Evolutionary conservation across 768 basidiomycete species (phyloP), one percentile per base, ranked within the genome.

Genomic region (Psilocybe tampanensis): DNA sequence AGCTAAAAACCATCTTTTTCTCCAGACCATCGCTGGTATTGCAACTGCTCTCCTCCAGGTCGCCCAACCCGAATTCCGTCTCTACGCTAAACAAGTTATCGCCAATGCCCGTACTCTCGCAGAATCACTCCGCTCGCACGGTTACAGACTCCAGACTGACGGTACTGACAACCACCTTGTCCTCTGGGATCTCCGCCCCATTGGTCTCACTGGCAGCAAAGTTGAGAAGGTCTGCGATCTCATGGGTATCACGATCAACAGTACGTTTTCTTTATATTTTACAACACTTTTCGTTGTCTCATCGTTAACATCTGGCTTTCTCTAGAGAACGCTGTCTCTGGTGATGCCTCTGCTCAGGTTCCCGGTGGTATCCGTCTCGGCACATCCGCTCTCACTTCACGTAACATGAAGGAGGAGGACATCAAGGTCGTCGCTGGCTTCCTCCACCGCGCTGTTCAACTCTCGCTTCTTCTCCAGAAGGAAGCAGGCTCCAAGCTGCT

Each of bases 81-180:
- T 78, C 18, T 98, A 98, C 72, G 97, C 97, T 44, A 89, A 92
- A 71, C 94, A 97, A 75, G 95, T 99, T 69, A 89, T 98, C 62
- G 75, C 83, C 58, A 98, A 98, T 72, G 92, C 95, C 1, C 79
- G 76, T 58, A 81, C 92, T 32, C 84, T 99, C 56, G 93, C 86
- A 24, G 73, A 78, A 15, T 77, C 82, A 60, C 88, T 99, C 58
- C 74, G 84, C 60, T 79, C 79, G 57, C 81, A 91, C 69, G 92
- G 92, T 44, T 99, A 98, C 85, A 94, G 89, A 76, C 91, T 99
- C 62, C 95, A 98, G 79, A 98, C 96, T 13, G 87, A 84, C 55
- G 97, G 97, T 58, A 95, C 95, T 17, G 97, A 98, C 73, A 98
- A 93, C 81, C 97, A 99, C 74, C 86, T 98, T 62, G 88, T 98